These are phyloP conservation scores for Medicago truncatula DNA, from an alignment of 306 rosid genomes.

Conservation along the genomic window DNA sequence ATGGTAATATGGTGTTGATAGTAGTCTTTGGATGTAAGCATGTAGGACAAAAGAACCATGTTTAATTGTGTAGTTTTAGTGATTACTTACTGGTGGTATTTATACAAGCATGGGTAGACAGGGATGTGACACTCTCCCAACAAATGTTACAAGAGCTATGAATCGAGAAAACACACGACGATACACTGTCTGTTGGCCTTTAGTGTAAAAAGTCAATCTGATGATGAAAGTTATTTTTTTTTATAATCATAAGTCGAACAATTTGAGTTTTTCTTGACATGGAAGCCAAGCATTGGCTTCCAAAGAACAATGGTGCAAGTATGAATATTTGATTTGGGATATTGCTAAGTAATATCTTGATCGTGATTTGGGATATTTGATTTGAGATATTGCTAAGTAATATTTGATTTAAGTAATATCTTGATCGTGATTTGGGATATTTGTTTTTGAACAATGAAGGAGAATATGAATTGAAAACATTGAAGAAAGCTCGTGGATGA, in stretches of 20 bases:
- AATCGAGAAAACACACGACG: background rate
- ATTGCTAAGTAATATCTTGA: too few relatives aligned
- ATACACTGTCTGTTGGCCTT: slow-evolving; percentile 3
- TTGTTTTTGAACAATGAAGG: background rate
- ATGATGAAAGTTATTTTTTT: background rate
- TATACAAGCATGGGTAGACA: background rate
- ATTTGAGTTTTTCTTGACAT: background rate
- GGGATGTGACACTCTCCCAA: background rate
- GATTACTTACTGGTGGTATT: background rate
- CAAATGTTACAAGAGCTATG: background rate
- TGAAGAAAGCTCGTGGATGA: background rate
- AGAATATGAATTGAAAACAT: background rate
- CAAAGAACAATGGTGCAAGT: background rate
- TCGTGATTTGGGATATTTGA: background rate
- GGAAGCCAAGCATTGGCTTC: background rate
- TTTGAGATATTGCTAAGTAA: background rate
- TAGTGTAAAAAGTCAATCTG: slow-evolving; percentile 6
- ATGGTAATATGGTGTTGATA: background rate
- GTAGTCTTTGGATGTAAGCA: background rate
- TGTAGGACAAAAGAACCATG: background rate
- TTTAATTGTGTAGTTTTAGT: background rate
- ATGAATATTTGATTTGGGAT: background rate
- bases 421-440: too few relatives aligned
- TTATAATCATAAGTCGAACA: too few relatives aligned
- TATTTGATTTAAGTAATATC: too few relatives aligned